Percentiles rank a stretch among this genome's conserved stretches.
Evolutionary conservation across 2,329 filamentous ascomycete genomes (phyloP).

Genomic region (Phaeomoniella chlamydospora): DNA sequence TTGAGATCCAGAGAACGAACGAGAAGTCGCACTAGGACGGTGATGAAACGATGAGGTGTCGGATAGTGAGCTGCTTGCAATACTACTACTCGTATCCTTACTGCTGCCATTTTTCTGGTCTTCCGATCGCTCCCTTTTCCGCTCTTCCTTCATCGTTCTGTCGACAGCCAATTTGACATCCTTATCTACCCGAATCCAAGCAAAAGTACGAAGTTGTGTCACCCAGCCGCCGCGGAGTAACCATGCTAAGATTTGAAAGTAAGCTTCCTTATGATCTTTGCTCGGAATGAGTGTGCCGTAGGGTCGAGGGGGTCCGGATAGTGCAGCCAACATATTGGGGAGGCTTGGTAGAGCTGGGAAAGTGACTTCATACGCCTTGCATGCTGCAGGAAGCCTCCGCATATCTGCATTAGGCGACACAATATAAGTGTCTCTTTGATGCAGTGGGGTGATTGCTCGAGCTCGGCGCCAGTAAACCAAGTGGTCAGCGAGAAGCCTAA

Average conservation of each 20-base stretch:
- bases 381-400: slow-evolving; percentile 52
- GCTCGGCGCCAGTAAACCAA: slow-evolving; percentile 93
- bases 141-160: slow-evolving; percentile 42
- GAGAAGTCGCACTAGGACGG: not conserved
- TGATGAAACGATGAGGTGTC: not conserved
- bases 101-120: slow-evolving; percentile 1
- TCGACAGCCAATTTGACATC: slow-evolving; percentile 73
- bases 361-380: slow-evolving; percentile 55
- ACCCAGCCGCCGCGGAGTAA: slow-evolving; percentile 87
- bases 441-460: slow-evolving; percentile 78
- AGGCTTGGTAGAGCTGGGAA: slow-evolving; percentile 77
- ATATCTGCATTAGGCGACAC: slow-evolving; percentile 82
- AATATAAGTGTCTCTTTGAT: slow-evolving; percentile 80
- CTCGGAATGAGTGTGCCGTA: slow-evolving; percentile 77
- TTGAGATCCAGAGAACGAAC: not conserved
- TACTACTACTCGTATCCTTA: not conserved
- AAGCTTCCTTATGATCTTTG: slow-evolving; percentile 73
- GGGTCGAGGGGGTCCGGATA: slow-evolving; percentile 66
- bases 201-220: slow-evolving; percentile 81
- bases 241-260: slow-evolving; percentile 87
- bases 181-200: slow-evolving; percentile 70
- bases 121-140: slow-evolving; percentile 10
- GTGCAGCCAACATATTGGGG: slow-evolving; percentile 70
- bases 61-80: not conserved
- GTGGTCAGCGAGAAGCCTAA: slow-evolving; percentile 79